These are phyloP conservation scores for Auriculariales sp. DNA, from an alignment of 768 basidiomycete genomes.

Conservation along the genomic window DNA sequence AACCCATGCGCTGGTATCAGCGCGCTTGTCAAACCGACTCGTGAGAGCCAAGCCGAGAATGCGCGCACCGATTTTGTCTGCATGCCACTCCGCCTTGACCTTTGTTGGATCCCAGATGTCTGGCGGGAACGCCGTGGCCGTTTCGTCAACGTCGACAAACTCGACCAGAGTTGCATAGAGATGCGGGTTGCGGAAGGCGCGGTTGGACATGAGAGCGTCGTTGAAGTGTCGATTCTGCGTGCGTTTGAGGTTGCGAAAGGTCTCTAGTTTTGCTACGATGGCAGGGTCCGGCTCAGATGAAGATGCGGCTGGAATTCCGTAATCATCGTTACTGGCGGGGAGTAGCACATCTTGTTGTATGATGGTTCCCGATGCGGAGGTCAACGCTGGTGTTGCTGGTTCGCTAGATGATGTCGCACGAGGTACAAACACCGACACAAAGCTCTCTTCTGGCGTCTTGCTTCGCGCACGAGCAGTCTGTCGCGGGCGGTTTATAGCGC, in stretches of 20 bases:
- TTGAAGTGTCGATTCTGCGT: conserved; percentile 77
- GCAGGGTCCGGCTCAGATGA: conserved; percentile 6
- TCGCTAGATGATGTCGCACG: too few relatives aligned
- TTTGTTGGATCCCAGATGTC: conserved; percentile 61
- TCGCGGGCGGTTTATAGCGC: too few relatives aligned
- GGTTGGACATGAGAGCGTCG: conserved; percentile 83
- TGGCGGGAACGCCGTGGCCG: conserved; percentile 64
- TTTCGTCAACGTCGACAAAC: conserved; percentile 84
- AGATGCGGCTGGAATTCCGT: conserved; percentile 60
- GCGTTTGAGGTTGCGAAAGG: conserved; percentile 62
- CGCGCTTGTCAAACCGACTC: neutral
- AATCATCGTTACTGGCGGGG: conserved; percentile 50
- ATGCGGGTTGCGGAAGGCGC: conserved; percentile 91
- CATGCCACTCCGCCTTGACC: conserved; percentile 54
- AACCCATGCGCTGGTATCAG: neutral
- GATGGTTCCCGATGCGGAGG: too few relatives aligned
- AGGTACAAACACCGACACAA: too few relatives aligned
- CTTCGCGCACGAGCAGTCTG: too few relatives aligned
- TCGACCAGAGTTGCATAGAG: conserved; percentile 93
- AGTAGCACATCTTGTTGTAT: too few relatives aligned
- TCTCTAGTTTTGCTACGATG: conserved; percentile 61
- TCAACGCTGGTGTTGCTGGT: too few relatives aligned
- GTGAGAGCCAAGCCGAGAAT: neutral
- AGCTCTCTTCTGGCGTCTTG: too few relatives aligned
- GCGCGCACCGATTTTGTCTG: conserved; percentile 61